Evolutionary conservation across 2,329 filamentous ascomycete species (phyloP), one percentile per base, ranked within the genome.

Genomic region (Pleoardoris graminearum): DNA sequence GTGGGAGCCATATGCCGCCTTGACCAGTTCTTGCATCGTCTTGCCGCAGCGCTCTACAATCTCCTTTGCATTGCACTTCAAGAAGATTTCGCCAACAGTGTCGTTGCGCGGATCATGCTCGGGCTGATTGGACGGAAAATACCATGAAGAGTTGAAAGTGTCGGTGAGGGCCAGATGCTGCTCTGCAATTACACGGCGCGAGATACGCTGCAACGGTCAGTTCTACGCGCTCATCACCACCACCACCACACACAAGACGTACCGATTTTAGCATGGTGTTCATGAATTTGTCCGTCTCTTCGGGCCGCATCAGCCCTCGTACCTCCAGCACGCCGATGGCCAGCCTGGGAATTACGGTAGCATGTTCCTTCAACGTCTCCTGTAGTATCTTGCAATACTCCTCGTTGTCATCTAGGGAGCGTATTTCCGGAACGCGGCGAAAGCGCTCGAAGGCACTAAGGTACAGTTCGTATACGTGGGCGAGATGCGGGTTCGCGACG

Each of bases 131-230:
- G 91, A 85, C 0, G 91, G 89, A 51, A 91, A 93, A 77, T 96
- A 92, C 85, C 90, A 92, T 2, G 90, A 88, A 0, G 90, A 89
- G 72, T 94, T 88, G 77, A 92, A 97, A 1, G 92, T 97, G 62
- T 97, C 92, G 4, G 92, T 96, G 16, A 99, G 82, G 8, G 94
- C 91, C 32, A 99, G 85, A 69, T 99, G 94, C 68, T 99, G 94
- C 75, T 99, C 94, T 29, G 94, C 94, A 68, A 99, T 99, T 60
- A 97, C 94, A 57, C 95, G 86, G 54, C 94, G 87, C 38, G 92
- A 97, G 62, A 99, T 99, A 54, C 94, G 85, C 89, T 94, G 50
- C 4, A 14, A 10, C 1, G 8, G 44, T 65, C 35, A 53, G 33
- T 49, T 14, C 23, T 8, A 12, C 2, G 21, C 22, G n/a, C n/a